A percentile compares a stretch with the other conserved stretches of the same genome.
Conservation (phyloP, 805 yeast species). For the Millerozyma miso region DNA sequence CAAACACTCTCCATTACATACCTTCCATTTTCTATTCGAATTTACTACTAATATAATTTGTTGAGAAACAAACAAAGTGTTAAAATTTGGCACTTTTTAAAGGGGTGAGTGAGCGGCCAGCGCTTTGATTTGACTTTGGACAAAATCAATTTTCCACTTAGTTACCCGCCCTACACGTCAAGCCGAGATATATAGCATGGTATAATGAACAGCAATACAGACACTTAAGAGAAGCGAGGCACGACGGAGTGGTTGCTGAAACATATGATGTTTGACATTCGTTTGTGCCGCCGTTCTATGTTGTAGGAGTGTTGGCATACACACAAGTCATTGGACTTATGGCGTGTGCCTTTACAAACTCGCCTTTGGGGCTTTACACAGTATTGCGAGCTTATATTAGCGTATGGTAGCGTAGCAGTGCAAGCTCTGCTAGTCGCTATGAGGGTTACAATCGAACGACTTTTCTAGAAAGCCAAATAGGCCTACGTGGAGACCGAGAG, state of each 20-base stretch:
- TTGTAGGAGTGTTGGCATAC: too few species aligned
- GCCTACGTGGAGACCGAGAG: too few species aligned
- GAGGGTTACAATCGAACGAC: too few species aligned
- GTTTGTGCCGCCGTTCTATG: too few species aligned
- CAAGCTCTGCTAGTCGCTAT: too few species aligned
- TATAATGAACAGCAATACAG: neutral
- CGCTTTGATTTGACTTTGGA: neutral
- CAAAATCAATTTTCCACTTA: neutral
- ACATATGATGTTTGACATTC: neutral
- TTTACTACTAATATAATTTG: neutral
- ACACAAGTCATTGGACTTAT: too few species aligned
- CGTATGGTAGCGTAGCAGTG: too few species aligned
- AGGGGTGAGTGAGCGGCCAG: constrained; percentile 3
- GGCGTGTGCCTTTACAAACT: too few species aligned
- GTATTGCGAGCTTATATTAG: too few species aligned
- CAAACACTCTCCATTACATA: constrained; percentile 47
- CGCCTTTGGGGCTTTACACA: too few species aligned
- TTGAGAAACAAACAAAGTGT: constrained; percentile 4
- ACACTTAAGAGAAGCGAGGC: neutral
- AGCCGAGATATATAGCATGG: neutral
- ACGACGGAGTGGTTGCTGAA: neutral
- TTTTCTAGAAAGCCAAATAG: too few species aligned
- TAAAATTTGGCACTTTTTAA: constrained; percentile 3
- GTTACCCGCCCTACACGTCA: constrained; percentile 3
- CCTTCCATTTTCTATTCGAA: constrained; percentile 20